Evolutionary conservation across 768 basidiomycete species (phyloP).

Genomic region (Trametes cingulata): DNA sequence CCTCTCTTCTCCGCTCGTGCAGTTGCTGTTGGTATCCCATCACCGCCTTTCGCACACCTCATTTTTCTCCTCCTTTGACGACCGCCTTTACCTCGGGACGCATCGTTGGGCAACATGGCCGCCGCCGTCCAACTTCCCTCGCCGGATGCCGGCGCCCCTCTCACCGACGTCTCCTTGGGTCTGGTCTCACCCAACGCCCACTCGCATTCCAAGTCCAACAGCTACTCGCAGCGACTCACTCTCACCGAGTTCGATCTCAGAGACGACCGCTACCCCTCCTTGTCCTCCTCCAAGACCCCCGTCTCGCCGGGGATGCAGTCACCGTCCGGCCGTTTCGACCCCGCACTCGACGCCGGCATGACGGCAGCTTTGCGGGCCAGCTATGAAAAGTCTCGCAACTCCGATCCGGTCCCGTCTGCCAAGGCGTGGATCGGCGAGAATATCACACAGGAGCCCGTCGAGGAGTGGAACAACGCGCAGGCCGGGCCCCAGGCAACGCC

Average conservation of each 20-base stretch:
- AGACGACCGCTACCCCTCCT: conserved; percentile 59
- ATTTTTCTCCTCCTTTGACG: background rate
- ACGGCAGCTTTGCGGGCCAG: conserved; percentile 18
- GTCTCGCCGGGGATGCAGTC: background rate
- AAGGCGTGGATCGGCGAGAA: conserved; percentile 27
- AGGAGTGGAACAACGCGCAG: conserved; percentile 11
- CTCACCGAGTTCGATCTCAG: conserved; percentile 63
- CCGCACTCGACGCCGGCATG: conserved; percentile 21
- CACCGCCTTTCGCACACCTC: conserved; percentile 10
- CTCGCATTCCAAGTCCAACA: conserved; percentile 38
- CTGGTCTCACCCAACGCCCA: conserved; percentile 35
- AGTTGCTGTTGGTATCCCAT: conserved; percentile 10
- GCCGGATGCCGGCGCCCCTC: conserved; percentile 22
- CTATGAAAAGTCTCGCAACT: conserved; percentile 15
- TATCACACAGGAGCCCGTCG: conserved; percentile 25
- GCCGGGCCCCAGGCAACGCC: conserved; percentile 5
- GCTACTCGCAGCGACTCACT: conserved; percentile 54
- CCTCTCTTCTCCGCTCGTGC: conserved; percentile 15
- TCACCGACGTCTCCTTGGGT: conserved; percentile 22
- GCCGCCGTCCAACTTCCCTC: conserved; percentile 26
- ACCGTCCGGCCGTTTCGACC: background rate
- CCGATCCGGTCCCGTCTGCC: conserved; percentile 12
- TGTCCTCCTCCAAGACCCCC: conserved; percentile 24
- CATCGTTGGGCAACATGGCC: conserved; percentile 25
- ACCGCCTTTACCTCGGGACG: background rate